Conservation (phyloP, 805 yeast species). For the Vanderwaltozyma tropicalis region DNA sequence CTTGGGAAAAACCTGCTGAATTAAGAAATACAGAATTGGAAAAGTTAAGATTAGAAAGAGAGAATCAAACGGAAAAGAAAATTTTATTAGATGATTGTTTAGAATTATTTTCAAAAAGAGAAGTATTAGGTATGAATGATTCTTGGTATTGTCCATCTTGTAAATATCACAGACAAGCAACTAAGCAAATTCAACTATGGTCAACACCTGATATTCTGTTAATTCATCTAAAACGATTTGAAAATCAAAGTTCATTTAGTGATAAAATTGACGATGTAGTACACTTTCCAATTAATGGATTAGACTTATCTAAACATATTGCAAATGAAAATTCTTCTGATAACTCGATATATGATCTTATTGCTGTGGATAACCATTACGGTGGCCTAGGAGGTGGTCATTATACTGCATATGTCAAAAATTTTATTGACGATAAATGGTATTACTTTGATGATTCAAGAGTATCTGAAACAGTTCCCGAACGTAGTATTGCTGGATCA, state of each 20-base stretch:
- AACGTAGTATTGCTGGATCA: constrained; percentile 55
- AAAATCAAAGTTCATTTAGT: constrained; percentile 71
- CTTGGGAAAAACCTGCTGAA: constrained; percentile 45
- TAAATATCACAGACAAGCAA: constrained; percentile 80
- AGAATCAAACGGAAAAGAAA: constrained; percentile 27
- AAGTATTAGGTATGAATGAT: constrained; percentile 78
- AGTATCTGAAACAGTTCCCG: constrained; percentile 52
- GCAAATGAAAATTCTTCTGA: constrained; percentile 21
- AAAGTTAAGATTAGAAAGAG: constrained; percentile 29
- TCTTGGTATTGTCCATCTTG: constrained; percentile 91
- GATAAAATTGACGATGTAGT: constrained; percentile 83
- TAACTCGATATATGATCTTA: constrained; percentile 58
- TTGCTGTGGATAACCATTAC: constrained; percentile 90
- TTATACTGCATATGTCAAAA: constrained; percentile 82
- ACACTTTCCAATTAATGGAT: constrained; percentile 74
- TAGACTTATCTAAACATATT: constrained; percentile 60
- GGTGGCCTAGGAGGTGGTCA: constrained; percentile 98
- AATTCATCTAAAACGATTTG: constrained; percentile 83
- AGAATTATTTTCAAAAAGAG: constrained; percentile 64
- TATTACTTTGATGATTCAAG: constrained; percentile 82
- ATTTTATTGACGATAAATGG: constrained; percentile 70
- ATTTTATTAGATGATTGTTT: constrained; percentile 67
- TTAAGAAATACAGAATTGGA: constrained; percentile 48
- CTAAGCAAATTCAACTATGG: constrained; percentile 85
- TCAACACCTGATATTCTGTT: constrained; percentile 84